A percentile compares a stretch with the other conserved stretches of the same genome.
These are phyloP conservation scores for Aaosphaeria arxii DNA, from an alignment of 2,329 filamentous ascomycete genomes.

Conservation along the genomic window DNA sequence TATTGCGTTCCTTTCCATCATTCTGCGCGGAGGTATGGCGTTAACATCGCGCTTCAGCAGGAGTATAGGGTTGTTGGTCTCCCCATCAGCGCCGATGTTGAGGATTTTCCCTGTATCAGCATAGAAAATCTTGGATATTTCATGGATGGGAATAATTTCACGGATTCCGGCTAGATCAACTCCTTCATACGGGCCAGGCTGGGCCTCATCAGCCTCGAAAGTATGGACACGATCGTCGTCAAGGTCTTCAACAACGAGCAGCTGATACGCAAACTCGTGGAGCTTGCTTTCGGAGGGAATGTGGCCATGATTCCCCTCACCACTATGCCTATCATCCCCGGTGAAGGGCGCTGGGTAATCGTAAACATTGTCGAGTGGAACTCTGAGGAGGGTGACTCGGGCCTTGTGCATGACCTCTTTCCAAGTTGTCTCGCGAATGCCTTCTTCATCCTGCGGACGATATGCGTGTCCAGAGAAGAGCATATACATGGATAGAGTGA, in stretches of 20 bases:
- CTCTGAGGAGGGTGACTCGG: conserved; percentile 72
- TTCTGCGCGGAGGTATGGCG: conserved; percentile 59
- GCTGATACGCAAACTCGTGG: conserved; percentile 73
- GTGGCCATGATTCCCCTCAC: conserved; percentile 18
- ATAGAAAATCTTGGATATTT: conserved; percentile 89
- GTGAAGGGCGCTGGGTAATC: conserved; percentile 36
- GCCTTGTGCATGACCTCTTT: conserved; percentile 97
- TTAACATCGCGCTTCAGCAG: conserved; percentile 69
- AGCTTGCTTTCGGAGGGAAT: conserved; percentile 44
- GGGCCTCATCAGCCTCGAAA: conserved; percentile 58
- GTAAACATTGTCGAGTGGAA: conserved; percentile 58
- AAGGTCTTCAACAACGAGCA: conserved; percentile 80
- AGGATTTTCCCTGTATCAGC: conserved; percentile 86
- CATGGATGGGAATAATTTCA: conserved; percentile 66
- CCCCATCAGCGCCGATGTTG: conserved; percentile 70
- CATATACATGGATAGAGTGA: conserved; percentile 90
- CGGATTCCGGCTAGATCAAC: conserved; percentile 62
- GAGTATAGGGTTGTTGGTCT: conserved; percentile 70
- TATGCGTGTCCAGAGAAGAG: conserved; percentile 77
- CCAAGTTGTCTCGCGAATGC: conserved; percentile 72
- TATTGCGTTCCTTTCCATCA: conserved; percentile 46
- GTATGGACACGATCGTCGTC: conserved; percentile 68
- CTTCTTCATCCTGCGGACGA: conserved; percentile 54
- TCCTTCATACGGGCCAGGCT: conserved; percentile 59
- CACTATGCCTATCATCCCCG: conserved; percentile 7